Percentiles rank a stretch among this genome's conserved stretches.
Conservation (phyloP, 768 basidiomycete genomes). For the Trametes cubensis region DNA sequence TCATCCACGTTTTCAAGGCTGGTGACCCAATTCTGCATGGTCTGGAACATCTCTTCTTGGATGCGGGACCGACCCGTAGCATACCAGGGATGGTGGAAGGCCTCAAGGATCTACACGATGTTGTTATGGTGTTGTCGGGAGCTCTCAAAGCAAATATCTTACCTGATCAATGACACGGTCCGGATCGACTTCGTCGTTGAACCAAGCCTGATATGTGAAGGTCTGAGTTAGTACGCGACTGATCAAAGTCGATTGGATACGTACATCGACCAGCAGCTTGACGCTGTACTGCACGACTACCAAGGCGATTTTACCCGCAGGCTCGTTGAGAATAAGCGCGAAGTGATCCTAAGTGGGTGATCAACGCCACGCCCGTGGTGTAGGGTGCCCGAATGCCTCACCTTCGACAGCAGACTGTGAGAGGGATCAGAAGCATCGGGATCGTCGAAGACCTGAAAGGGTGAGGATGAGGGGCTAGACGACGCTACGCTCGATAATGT, state of each 20-base stretch:
- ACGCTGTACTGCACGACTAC: constrained; percentile 66
- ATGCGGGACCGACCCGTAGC: constrained; percentile 54
- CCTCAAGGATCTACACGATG: constrained; percentile 52
- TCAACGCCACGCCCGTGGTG: neutral
- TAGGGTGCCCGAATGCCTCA: constrained; percentile 23
- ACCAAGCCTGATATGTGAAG: constrained; percentile 47
- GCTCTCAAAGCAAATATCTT: neutral
- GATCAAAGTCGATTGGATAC: constrained; percentile 6
- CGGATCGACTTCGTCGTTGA: constrained; percentile 46
- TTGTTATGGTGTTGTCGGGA: neutral
- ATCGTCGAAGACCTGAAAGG: constrained; percentile 61
- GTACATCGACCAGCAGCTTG: constrained; percentile 56
- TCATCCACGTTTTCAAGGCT: constrained; percentile 48
- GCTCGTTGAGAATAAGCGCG: constrained; percentile 70
- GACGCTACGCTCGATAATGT: neutral
- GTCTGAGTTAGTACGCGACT: neutral
- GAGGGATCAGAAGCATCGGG: constrained; percentile 71
- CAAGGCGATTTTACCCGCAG: constrained; percentile 73
- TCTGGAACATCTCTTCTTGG: constrained; percentile 62
- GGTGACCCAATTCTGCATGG: constrained; percentile 56
- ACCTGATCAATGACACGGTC: constrained; percentile 50
- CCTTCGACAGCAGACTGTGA: constrained; percentile 73
- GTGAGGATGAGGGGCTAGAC: neutral
- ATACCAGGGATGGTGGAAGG: constrained; percentile 75
- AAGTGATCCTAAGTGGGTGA: constrained; percentile 60